Base-by-base conservation (phyloP, 768 basidiomycete species). In the Tricholoma sp. region DNA sequence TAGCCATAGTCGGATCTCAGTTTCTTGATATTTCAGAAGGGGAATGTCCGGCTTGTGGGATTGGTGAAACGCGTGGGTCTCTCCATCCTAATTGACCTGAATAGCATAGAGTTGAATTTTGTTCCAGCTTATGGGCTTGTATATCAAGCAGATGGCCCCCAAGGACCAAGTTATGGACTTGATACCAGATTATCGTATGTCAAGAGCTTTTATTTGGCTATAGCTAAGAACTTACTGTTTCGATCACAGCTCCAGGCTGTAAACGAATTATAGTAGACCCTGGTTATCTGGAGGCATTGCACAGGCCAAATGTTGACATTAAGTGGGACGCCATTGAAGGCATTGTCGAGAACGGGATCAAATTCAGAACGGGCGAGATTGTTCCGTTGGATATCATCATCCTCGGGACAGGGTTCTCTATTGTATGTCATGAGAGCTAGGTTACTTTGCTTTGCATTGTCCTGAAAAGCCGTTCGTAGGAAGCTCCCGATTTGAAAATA, bases 251-350 rank as follows among this genome's bases (percentile, higher is more conserved):
- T 43, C 77, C 79, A 29, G 85, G 85, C 19, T 86, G 84, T 65
- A 86, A 85, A 67, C 77, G 86, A 37, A 76, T 86, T 18, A 79
- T 88, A 32, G 72, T 81, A 55, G 83, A 88, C 63, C 79, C 82
- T 3, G 77, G 76, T 16, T 86, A 84, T 64, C 75, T 88, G 18
- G 66, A 76, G n/a, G 70, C 74, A 22, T 66, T 87, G 52, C 71
- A 80, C 54, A 72, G 71, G 45, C 74, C 81, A 1, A 86, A 88
- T 65, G 79, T 86, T 32, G 69, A 69, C 18, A 60, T 86, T 45
- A 67, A 62, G 16, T 84, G 78, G 76, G 78, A 79, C 19, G 65
- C 60, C 9, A 80, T 85, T 47, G 76, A 79, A n/a, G 64, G 66
- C 4, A 66, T 84, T 39, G 77, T 77, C 2, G 74, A 78, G 58